phyloP scores from a whole-genome alignment of 331 rosid species.

The Ulmus americana region DNA sequence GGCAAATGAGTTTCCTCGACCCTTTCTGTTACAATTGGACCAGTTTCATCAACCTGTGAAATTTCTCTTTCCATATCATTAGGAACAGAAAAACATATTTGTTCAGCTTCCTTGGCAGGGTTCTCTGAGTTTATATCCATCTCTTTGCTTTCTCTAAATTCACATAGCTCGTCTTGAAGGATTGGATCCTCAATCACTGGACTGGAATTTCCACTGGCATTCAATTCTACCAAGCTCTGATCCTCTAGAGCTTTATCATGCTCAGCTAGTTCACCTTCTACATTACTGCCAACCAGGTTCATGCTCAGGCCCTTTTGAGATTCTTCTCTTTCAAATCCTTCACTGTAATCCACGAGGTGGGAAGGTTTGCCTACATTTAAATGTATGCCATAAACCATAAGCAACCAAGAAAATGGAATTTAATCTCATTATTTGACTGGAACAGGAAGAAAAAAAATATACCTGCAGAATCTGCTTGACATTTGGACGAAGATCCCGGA shows the following conservation, averaged over 20 bases:
- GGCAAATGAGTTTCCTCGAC: not conserved
- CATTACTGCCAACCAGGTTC: not conserved
- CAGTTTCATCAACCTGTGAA: not conserved
- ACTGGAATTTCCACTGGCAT: not conserved
- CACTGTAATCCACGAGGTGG: slow-evolving; percentile 1
- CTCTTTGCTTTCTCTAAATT: not conserved
- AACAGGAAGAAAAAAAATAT: not conserved
- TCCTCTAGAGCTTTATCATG: slow-evolving; percentile 7
- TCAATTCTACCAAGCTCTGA: slow-evolving; percentile 6
- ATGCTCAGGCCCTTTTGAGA: not conserved
- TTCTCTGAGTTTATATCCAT: not conserved
- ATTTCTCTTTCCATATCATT: not conserved
- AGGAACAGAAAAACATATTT: not conserved
- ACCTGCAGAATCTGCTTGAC: slow-evolving; percentile 12
- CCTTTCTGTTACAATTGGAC: not conserved
- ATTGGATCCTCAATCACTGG: not conserved
- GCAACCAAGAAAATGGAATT: not conserved
- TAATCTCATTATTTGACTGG: not conserved
- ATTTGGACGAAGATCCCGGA: not conserved
- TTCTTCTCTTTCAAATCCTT: slow-evolving; percentile 13
- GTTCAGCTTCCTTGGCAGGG: not conserved
- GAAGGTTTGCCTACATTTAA: slow-evolving; percentile 13
- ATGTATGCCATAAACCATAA: not conserved
- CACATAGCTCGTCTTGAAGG: not conserved
- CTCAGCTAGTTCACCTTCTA: slow-evolving; percentile 11